A percentile compares a stretch with the other conserved stretches of the same genome.
phyloP scores from a whole-genome alignment of 1,139 yeast genomes.

The Pneumocystis jirovecii region DNA sequence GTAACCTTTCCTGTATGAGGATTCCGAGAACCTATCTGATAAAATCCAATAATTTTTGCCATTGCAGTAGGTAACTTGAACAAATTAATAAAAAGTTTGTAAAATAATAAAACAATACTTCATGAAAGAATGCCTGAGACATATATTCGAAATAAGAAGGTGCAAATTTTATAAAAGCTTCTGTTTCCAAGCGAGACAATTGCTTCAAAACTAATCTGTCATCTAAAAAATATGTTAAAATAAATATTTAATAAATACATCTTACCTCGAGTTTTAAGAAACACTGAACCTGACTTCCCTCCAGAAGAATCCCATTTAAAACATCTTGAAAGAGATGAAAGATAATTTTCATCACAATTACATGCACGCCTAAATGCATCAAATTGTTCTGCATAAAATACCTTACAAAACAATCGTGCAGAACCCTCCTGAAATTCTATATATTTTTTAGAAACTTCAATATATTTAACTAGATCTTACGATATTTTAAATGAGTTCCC shows the following conservation, averaged over 20 bases:
- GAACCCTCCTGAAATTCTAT: conserved; percentile 62
- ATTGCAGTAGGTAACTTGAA: conserved; percentile 61
- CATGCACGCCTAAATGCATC: conserved; percentile 82
- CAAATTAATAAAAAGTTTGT: neutral
- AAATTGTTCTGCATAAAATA: conserved; percentile 90
- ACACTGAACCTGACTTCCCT: conserved; percentile 91
- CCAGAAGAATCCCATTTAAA: conserved; percentile 93
- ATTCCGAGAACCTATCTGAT: conserved; percentile 77
- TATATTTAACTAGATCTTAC: conserved; percentile 7
- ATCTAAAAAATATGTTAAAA: conserved; percentile 32
- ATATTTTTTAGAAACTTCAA: neutral
- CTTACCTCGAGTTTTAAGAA: conserved; percentile 48
- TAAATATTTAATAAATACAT: neutral
- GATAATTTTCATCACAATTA: conserved; percentile 58
- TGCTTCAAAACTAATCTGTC: conserved; percentile 83
- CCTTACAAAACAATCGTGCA: conserved; percentile 75
- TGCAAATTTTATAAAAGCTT: conserved; percentile 86
- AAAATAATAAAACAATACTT: conserved; percentile 19
- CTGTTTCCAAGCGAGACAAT: conserved; percentile 73
- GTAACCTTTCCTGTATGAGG: conserved; percentile 59
- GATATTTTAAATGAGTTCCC: conserved; percentile 82
- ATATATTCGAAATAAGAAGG: conserved; percentile 93
- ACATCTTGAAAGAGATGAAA: conserved; percentile 84
- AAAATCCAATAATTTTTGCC: conserved; percentile 90
- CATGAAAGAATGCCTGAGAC: conserved; percentile 89